phyloP scores from a whole-genome alignment of 2,329 filamentous ascomycete species.

The Apiospora arundinis region DNA sequence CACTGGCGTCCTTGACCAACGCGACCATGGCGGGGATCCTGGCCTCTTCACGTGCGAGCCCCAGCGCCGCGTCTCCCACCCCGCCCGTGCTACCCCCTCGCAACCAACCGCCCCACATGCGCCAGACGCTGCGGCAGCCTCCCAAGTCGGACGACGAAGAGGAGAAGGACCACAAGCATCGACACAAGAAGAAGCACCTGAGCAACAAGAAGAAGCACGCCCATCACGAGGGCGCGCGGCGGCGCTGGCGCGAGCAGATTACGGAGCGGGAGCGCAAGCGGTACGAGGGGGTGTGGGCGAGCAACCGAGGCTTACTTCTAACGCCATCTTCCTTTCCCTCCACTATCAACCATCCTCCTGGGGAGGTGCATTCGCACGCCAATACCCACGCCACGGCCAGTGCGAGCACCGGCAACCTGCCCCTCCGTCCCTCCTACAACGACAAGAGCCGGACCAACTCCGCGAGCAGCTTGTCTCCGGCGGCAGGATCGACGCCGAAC shows the following conservation, averaged over 20 bases:
- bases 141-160: slow-evolving; percentile 59
- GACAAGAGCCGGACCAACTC: slow-evolving; percentile 8
- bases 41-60: slow-evolving; percentile 65
- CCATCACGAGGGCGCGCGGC: slow-evolving; percentile 77
- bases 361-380: not conserved
- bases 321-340: slow-evolving; percentile 30
- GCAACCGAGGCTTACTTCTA: slow-evolving; percentile 70
- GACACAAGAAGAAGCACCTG: slow-evolving; percentile 59
- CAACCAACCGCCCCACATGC: slow-evolving; percentile 55
- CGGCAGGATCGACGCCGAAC: slow-evolving; percentile 24
- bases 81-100: slow-evolving; percentile 44
- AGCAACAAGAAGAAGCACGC: slow-evolving; percentile 67
- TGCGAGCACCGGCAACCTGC: slow-evolving; percentile 19
- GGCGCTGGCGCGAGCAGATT: slow-evolving; percentile 78
- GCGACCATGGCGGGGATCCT: slow-evolving; percentile 79
- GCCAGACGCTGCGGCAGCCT: slow-evolving; percentile 69
- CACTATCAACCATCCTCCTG: not conserved
- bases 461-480: no score
- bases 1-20: slow-evolving; percentile 70
- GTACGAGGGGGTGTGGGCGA: slow-evolving; percentile 86
- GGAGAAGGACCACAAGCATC: slow-evolving; percentile 49
- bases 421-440: not conserved
- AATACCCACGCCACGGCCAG: not conserved
- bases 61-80: slow-evolving; percentile 45
- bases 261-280: slow-evolving; percentile 76